Percentiles rank a stretch among this genome's conserved stretches.
These are phyloP conservation scores for Cryphonectria carpinicola DNA, from an alignment of 2,329 filamentous ascomycete species.

Conservation along the genomic window DNA sequence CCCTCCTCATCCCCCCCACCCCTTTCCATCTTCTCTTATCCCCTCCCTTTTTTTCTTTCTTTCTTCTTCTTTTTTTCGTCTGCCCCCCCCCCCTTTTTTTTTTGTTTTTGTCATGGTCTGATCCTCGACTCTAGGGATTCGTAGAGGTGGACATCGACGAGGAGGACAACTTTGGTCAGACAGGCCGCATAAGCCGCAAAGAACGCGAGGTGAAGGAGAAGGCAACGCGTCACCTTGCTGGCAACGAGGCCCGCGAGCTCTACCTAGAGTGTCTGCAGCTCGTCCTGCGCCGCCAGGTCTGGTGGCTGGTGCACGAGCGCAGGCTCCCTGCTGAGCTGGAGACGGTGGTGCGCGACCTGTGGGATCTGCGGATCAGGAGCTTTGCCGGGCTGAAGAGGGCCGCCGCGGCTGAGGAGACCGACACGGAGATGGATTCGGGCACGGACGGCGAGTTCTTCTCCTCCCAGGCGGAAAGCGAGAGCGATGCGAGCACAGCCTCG, in stretches of 20 bases:
- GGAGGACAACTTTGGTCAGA: constrained; percentile 69
- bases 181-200: constrained; percentile 58
- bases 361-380: constrained; percentile 68
- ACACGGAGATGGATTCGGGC: constrained; percentile 36
- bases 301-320: constrained; percentile 70
- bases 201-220: constrained; percentile 62
- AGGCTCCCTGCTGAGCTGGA: constrained; percentile 75
- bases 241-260: constrained; percentile 72
- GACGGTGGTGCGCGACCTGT: constrained; percentile 79
- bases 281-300: constrained; percentile 78
- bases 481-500: constrained; percentile 34
- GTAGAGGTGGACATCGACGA: constrained; percentile 63
- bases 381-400: constrained; percentile 57
- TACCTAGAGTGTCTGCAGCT: constrained; percentile 86
- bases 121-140: constrained; percentile 48
- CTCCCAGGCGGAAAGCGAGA: constrained; percentile 55
- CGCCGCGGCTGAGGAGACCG: constrained; percentile 38
- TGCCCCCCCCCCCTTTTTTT: too few species aligned
- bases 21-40: too few species aligned
- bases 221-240: constrained; percentile 60
- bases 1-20: too few species aligned
- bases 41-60: too few species aligned
- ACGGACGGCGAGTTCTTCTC: constrained; percentile 56
- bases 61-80: too few species aligned
- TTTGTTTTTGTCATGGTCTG: not conserved